Base-by-base conservation (phyloP, 495 filamentous ascomycete genomes). In the Penicillium samsonianum region DNA sequence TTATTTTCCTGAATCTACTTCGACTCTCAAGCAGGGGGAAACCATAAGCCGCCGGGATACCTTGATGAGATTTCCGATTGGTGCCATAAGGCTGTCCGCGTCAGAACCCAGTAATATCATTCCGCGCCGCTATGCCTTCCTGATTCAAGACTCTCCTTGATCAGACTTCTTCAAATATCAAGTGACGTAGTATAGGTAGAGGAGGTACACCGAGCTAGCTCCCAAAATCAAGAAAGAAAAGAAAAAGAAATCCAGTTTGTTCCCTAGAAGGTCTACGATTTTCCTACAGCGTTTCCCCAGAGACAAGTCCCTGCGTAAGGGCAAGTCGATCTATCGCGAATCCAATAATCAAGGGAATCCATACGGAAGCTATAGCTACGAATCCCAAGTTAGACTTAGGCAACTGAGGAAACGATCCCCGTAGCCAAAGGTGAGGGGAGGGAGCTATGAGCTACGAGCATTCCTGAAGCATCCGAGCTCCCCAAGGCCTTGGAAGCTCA, bases 321-420 rank as follows among this genome's bases (percentile, higher is more conserved):
- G 38, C 7, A 5, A 55, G 52, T 44, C 42, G 41, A 54, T 54
- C 51, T 45, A 42, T 35, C 30, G 31, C 42, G n/a, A 26, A 46
- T 26, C 12, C 16, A 47, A 47, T 19, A n/a, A 55, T 55, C 52
- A 47, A 55, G 52, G 52, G 52, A 31, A 44, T 45, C 51, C 52
- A 55, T 38, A 35, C 41, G 33, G 26, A 16, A 26, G n/a, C 52
- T 55, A 11, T 16, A 26, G 6, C 28, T 46, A 10, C 10, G 12
- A 19, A 17, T 38, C 10, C 37, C n/a, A 38, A 46, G 42, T 31
- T 46, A 28, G 5, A 17, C 23, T 10, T 28, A 38, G 30, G 52
- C 52, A 47, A 55, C 52, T 38, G 20, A 12, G 52, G 52, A 26
- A 55, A 28, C 35, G 52, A 55, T 55, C 52, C 42, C 52, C 52